Evolutionary conservation across 1,284 basidiomycete genomes (phyloP).

Genomic region (Trichosporon asahii): DNA sequence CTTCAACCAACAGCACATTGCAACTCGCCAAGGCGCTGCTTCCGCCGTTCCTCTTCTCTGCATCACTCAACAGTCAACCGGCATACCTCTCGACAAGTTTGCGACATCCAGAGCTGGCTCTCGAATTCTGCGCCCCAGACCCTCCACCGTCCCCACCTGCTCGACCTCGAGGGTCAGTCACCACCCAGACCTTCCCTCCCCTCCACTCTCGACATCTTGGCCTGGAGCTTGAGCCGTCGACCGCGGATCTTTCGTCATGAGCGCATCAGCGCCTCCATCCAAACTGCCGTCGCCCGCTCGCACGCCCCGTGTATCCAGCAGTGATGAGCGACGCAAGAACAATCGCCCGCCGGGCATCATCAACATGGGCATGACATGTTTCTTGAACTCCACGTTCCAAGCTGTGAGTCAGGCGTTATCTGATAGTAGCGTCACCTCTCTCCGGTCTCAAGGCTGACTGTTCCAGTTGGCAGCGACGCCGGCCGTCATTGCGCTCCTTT

Average conservation of each 20-base stretch:
- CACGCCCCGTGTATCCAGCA: constrained; percentile 17
- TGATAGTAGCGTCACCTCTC: not conserved
- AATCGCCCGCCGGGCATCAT: constrained; percentile 59
- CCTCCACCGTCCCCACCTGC: not conserved
- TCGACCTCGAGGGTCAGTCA: not conserved
- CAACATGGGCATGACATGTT: constrained; percentile 88
- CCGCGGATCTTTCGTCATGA: constrained; percentile 14
- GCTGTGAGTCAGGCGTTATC: constrained; percentile 50
- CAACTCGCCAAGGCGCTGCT: not conserved
- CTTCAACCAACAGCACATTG: not conserved
- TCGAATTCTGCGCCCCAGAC: not conserved
- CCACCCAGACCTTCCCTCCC: not conserved
- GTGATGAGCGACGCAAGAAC: not conserved
- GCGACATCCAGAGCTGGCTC: not conserved
- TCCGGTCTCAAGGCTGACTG: not conserved
- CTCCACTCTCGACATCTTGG: not conserved
- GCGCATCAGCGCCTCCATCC: constrained; percentile 25
- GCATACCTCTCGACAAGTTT: not conserved
- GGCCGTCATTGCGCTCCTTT: constrained; percentile 37
- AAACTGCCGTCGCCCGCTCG: constrained; percentile 23
- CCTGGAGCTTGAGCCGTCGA: not conserved
- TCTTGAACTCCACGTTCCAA: constrained; percentile 85
- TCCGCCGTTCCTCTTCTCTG: not conserved
- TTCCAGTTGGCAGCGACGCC: constrained; percentile 39
- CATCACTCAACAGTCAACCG: not conserved